A percentile compares a stretch with the other conserved stretches of the same genome.
Conservation (phyloP, 2,329 filamentous ascomycete species). For the Aspergillus sp. region DNA sequence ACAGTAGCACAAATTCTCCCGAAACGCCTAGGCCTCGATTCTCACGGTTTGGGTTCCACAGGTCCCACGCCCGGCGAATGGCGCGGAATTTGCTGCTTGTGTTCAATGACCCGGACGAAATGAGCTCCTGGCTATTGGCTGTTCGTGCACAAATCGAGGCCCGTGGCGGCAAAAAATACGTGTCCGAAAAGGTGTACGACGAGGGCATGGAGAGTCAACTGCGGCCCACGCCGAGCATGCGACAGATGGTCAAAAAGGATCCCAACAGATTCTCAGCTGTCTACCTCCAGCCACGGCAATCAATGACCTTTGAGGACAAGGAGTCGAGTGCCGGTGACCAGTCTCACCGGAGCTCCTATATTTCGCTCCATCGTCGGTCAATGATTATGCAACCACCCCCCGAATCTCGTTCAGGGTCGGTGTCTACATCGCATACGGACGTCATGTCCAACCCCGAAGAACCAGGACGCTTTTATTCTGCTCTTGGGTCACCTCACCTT, state of each 20-base stretch:
- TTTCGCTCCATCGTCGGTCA: slow-evolving; percentile 31
- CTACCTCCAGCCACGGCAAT: slow-evolving; percentile 28
- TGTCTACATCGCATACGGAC: slow-evolving; percentile 29
- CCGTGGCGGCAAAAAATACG: slow-evolving; percentile 46
- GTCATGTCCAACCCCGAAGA: slow-evolving; percentile 14
- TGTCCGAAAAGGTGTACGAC: slow-evolving; percentile 36
- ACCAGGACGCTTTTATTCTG: slow-evolving; percentile 18
- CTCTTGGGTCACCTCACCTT: slow-evolving; percentile 6
- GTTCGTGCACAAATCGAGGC: slow-evolving; percentile 48
- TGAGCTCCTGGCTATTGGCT: slow-evolving; percentile 47
- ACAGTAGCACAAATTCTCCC: slow-evolving; percentile 21
- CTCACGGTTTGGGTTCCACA: slow-evolving; percentile 41
- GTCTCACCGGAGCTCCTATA: slow-evolving; percentile 29
- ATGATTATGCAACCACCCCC: slow-evolving; percentile 17
- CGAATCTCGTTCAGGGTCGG: slow-evolving; percentile 30
- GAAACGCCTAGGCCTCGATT: slow-evolving; percentile 38
- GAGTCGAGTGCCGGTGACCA: slow-evolving; percentile 24
- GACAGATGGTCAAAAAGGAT: slow-evolving; percentile 36
- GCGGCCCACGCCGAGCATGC: slow-evolving; percentile 28
- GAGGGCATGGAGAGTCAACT: slow-evolving; percentile 28
- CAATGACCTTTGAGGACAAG: slow-evolving; percentile 25
- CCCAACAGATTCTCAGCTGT: slow-evolving; percentile 32
- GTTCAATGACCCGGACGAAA: slow-evolving; percentile 43
- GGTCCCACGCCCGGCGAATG: slow-evolving; percentile 32
- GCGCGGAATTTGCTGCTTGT: slow-evolving; percentile 45